These are phyloP conservation scores for Fusarium sp. DNA, from an alignment of 2,329 filamentous ascomycete genomes.

Conservation along the genomic window DNA sequence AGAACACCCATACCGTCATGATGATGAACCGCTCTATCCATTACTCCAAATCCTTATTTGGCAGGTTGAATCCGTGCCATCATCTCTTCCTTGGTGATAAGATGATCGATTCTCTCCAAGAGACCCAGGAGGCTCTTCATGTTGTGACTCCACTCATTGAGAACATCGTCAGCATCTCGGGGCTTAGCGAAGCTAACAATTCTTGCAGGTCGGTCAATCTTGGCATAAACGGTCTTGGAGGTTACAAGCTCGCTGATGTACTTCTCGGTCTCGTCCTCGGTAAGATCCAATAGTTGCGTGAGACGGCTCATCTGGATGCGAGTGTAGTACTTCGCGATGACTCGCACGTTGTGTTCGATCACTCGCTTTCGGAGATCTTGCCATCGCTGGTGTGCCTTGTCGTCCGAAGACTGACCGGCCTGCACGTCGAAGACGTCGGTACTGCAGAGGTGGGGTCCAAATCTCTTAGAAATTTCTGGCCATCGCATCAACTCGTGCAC, in stretches of 20 bases:
- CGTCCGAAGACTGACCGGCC: slow-evolving; percentile 73
- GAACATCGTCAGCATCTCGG: slow-evolving; percentile 90
- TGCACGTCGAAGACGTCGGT: slow-evolving; percentile 89
- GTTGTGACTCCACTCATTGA: slow-evolving; percentile 99
- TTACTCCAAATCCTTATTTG: slow-evolving; percentile 50
- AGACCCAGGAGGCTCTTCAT: slow-evolving; percentile 93
- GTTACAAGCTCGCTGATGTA: slow-evolving; percentile 98
- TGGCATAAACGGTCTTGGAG: slow-evolving; percentile 96
- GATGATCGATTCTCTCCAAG: slow-evolving; percentile 91
- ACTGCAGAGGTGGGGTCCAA: slow-evolving; percentile 85
- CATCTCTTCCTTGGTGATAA: slow-evolving; percentile 99
- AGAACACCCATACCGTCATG: slow-evolving; percentile 47
- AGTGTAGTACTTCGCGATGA: slow-evolving; percentile 98
- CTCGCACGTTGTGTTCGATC: slow-evolving; percentile 98
- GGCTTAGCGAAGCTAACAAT: slow-evolving; percentile 96
- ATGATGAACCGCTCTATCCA: slow-evolving; percentile 40
- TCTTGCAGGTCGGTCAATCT: slow-evolving; percentile 93
- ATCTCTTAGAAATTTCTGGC: slow-evolving; percentile 90
- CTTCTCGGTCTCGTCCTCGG: slow-evolving; percentile 96
- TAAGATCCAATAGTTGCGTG: slow-evolving; percentile 89
- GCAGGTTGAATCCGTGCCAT: slow-evolving; percentile 93
- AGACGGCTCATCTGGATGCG: slow-evolving; percentile 93
- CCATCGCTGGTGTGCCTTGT: slow-evolving; percentile 88
- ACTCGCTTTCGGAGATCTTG: slow-evolving; percentile 96
- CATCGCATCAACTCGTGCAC: slow-evolving; percentile 97